Evolutionary conservation across 768 basidiomycete genomes (phyloP).

Genomic region (Leccinellum rugosiceps): DNA sequence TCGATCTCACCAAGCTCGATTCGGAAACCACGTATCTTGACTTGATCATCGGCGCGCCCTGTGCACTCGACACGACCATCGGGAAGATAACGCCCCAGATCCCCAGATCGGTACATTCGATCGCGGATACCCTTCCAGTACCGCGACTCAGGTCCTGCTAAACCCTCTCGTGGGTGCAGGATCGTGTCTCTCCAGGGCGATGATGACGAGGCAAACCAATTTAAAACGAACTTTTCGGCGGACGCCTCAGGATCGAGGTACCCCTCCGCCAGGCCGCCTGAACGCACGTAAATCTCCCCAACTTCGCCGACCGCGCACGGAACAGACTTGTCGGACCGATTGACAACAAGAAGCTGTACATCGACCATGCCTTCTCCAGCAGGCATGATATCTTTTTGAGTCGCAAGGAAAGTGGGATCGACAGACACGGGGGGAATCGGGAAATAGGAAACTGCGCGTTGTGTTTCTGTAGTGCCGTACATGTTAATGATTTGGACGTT

Average conservation of each 20-base stretch:
- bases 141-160: conserved; percentile 67
- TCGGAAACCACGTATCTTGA: conserved; percentile 98
- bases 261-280: conserved; percentile 92
- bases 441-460: conserved; percentile 97
- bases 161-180: conserved; percentile 49
- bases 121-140: conserved; percentile 96
- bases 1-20: conserved; percentile 99
- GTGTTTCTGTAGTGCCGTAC: conserved; percentile 99
- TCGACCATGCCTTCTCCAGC: conserved; percentile 98
- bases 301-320: conserved; percentile 95
- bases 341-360: conserved; percentile 95
- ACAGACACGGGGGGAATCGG: conserved; percentile 79
- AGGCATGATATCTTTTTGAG: conserved; percentile 96
- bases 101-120: conserved; percentile 96
- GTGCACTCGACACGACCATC: conserved; percentile 95
- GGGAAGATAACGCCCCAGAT: conserved; percentile 91
- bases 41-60: conserved; percentile 96
- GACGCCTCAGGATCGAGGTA: conserved; percentile 85
- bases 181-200: conserved; percentile 69
- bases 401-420: conserved; percentile 88
- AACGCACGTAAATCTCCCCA: conserved; percentile 97
- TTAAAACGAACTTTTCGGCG: conserved; percentile 86
- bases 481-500: conserved; percentile 98
- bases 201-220: conserved; percentile 74
- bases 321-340: conserved; percentile 78